These are phyloP conservation scores for Emmonsiellopsis sp. DNA, from an alignment of 2,329 filamentous ascomycete species.

Conservation along the genomic window DNA sequence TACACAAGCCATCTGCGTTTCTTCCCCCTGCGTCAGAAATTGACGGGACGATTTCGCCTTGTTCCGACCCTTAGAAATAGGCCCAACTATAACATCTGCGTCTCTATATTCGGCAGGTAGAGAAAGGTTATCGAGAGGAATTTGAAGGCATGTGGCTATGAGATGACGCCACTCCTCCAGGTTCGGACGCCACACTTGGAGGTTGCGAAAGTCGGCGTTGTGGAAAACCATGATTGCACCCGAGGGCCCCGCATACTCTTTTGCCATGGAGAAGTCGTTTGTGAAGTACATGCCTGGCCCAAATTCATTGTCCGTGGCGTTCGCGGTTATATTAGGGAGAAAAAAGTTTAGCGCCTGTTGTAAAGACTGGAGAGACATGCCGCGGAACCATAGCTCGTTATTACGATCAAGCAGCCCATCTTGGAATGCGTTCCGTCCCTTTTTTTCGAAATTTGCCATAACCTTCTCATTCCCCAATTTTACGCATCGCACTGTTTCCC, in stretches of 20 bases:
- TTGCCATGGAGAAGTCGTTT: background rate
- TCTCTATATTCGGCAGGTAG: background rate
- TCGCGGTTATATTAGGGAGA: background rate
- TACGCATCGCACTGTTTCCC: background rate
- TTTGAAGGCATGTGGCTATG: background rate
- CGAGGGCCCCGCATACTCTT: background rate
- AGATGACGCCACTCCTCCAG: slow-evolving; percentile 12
- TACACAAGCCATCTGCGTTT: background rate
- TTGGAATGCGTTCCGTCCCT: background rate
- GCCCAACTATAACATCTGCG: background rate
- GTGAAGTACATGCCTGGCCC: slow-evolving; percentile 5
- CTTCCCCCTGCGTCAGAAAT: background rate
- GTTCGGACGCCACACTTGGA: slow-evolving; percentile 4
- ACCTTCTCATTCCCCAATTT: background rate
- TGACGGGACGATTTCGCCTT: background rate
- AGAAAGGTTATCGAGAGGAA: background rate
- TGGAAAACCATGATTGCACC: slow-evolving; percentile 7
- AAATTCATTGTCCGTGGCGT: slow-evolving; percentile 5
- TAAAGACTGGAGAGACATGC: background rate
- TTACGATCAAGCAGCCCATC: background rate
- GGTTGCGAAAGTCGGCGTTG: background rate
- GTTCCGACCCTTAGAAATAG: background rate
- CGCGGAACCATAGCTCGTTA: background rate
- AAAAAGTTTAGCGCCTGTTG: background rate
- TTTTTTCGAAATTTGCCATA: background rate